A percentile compares a stretch with the other conserved stretches of the same genome.
Conservation (phyloP, 306 rosid species). For the Vigna angularis region DNA sequence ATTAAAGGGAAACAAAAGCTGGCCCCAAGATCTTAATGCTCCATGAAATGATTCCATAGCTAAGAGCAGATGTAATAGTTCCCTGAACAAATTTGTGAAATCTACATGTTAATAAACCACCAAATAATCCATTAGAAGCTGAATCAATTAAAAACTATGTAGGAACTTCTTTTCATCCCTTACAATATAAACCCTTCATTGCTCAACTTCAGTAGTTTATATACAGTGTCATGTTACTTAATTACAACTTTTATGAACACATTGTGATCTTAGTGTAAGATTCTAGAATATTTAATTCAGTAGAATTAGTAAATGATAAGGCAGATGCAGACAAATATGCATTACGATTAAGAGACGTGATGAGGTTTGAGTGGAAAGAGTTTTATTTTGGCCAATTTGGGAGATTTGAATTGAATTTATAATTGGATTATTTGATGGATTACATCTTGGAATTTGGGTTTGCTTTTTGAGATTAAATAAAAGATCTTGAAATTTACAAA, state of each 20-base stretch:
- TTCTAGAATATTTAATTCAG: too few species aligned
- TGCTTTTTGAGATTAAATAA: too few species aligned
- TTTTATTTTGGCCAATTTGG: too few species aligned
- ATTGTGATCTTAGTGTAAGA: neutral
- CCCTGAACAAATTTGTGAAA: slow-evolving; percentile 63
- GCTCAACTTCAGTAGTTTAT: neutral
- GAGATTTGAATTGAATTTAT: too few species aligned
- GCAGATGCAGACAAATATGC: too few species aligned
- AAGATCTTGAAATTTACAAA: too few species aligned
- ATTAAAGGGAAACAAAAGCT: slow-evolving; percentile 84
- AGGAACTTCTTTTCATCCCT: slow-evolving; percentile 1
- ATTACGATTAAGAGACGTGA: too few species aligned
- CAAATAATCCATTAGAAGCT: slow-evolving; percentile 16
- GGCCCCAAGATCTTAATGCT: slow-evolving; percentile 92
- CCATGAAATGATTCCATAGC: slow-evolving; percentile 86
- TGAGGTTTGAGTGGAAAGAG: too few species aligned
- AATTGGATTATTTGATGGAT: too few species aligned
- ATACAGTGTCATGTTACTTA: neutral
- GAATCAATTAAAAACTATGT: slow-evolving; percentile 4
- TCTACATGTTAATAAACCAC: slow-evolving; percentile 2
- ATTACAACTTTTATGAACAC: neutral
- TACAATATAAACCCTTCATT: neutral
- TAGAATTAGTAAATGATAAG: too few species aligned
- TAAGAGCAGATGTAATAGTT: slow-evolving; percentile 82
- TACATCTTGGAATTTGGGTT: too few species aligned